phyloP scores from a whole-genome alignment of 176 grass and related monocot genomes.

The Carex cristatella region DNA sequence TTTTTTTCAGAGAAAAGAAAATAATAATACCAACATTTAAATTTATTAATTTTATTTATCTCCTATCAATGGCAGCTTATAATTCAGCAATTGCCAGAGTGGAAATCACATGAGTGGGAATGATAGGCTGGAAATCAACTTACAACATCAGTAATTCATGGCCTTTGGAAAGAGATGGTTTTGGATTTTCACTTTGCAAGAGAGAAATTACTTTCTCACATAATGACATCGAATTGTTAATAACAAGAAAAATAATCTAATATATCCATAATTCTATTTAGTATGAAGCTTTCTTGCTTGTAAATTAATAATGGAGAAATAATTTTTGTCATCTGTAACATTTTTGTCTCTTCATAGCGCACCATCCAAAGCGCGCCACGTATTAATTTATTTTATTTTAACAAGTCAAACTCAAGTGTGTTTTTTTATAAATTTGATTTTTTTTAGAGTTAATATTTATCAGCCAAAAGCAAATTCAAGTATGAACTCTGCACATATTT shows the following conservation, averaged over 20 bases:
- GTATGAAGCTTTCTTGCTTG: not conserved
- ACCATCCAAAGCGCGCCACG: not conserved
- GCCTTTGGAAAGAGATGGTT: not conserved
- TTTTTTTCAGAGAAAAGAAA: not conserved
- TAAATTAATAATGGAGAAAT: not conserved
- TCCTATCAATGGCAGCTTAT: constrained; percentile 44
- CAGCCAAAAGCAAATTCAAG: not conserved
- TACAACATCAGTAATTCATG: not conserved
- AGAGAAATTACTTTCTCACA: constrained; percentile 1
- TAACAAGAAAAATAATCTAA: constrained; percentile 9
- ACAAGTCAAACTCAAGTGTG: not conserved
- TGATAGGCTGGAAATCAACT: constrained; percentile 17
- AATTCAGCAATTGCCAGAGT: constrained; percentile 88
- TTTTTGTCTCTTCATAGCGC: not conserved
- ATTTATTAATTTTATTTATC: not conserved
- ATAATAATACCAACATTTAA: not conserved
- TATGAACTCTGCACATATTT: not conserved
- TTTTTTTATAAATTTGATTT: not conserved
- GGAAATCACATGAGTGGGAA: constrained; percentile 82
- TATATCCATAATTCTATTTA: not conserved
- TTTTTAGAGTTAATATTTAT: not conserved
- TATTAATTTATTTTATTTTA: not conserved
- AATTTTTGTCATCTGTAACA: not conserved
- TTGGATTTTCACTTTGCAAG: not conserved
- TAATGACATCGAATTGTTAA: not conserved